Conservation (phyloP, 2,329 filamentous ascomycete species). For the Talaromyces sp. region DNA sequence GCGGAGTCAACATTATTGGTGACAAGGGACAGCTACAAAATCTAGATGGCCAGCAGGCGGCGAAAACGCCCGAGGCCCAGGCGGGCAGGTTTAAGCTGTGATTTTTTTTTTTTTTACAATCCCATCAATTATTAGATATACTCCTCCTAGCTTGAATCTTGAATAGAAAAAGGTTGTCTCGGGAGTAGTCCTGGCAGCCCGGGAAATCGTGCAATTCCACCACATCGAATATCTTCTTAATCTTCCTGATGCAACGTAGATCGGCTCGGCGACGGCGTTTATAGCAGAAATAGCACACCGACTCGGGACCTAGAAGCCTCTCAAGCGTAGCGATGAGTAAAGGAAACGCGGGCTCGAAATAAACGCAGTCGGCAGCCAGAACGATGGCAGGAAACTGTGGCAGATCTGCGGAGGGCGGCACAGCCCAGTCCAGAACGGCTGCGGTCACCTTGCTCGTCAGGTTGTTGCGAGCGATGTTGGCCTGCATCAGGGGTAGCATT, state of each 20-base stretch:
- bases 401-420: slow-evolving; percentile 34
- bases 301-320: slow-evolving; percentile 61
- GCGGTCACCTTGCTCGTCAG: slow-evolving; percentile 61
- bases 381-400: slow-evolving; percentile 65
- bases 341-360: slow-evolving; percentile 93
- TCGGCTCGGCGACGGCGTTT: slow-evolving; percentile 84
- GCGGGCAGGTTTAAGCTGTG: slow-evolving; percentile 34
- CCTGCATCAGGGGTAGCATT: slow-evolving; percentile 80
- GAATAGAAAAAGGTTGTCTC: slow-evolving; percentile 37
- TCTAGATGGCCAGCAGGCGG: slow-evolving; percentile 69
- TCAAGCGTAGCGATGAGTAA: slow-evolving; percentile 73
- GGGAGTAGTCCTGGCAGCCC: slow-evolving; percentile 26
- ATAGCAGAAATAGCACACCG: slow-evolving; percentile 84
- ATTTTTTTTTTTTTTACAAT: not conserved
- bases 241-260: slow-evolving; percentile 67
- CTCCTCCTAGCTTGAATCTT: slow-evolving; percentile 21
- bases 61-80: slow-evolving; percentile 27
- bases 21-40: slow-evolving; percentile 81
- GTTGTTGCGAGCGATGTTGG: slow-evolving; percentile 78
- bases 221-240: slow-evolving; percentile 61
- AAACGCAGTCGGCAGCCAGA: slow-evolving; percentile 94
- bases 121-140: not conserved
- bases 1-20: slow-evolving; percentile 86
- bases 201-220: slow-evolving; percentile 57
- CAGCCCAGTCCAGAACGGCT: slow-evolving; percentile 73